phyloP scores from a whole-genome alignment of 2,329 filamentous ascomycete species.

The Septoria petroselini region DNA sequence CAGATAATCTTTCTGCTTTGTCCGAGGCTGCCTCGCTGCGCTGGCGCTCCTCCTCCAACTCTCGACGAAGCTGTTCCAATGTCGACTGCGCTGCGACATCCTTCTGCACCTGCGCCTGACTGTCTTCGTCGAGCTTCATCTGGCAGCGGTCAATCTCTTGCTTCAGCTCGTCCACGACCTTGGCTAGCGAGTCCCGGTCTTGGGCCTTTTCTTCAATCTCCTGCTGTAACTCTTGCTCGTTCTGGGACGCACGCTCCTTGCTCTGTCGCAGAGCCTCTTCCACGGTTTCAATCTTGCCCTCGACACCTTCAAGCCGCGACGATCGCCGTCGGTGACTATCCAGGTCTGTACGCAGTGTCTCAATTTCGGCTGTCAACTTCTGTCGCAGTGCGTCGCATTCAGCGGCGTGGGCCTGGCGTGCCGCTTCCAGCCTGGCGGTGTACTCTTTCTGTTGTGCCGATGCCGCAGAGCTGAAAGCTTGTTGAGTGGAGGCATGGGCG shows the following conservation, averaged over 20 bases:
- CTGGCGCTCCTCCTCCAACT: constrained; percentile 28
- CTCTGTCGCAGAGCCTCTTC: constrained; percentile 33
- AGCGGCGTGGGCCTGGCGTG: constrained; percentile 18
- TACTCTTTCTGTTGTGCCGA: neutral
- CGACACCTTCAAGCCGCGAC: constrained; percentile 31
- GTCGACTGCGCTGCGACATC: constrained; percentile 19
- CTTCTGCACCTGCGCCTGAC: constrained; percentile 33
- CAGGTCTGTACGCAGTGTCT: constrained; percentile 29
- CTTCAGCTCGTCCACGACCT: constrained; percentile 35
- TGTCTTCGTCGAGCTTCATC: constrained; percentile 35
- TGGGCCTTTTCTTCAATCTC: constrained; percentile 33
- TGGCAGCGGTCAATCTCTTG: constrained; percentile 39
- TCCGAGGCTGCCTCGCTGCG: constrained; percentile 11
- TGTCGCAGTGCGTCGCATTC: constrained; percentile 24
- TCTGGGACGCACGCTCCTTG: constrained; percentile 30
- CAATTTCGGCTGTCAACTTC: constrained; percentile 27
- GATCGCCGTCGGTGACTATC: constrained; percentile 29
- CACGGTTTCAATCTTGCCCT: constrained; percentile 35
- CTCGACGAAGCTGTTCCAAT: constrained; percentile 25
- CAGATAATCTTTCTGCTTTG: constrained; percentile 7
- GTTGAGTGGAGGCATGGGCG: neutral
- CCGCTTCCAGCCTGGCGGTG: constrained; percentile 16
- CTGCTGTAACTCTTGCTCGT: constrained; percentile 34
- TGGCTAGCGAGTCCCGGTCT: constrained; percentile 33
- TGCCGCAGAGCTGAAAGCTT: neutral